These are phyloP conservation scores for Luzula sylvatica DNA, from an alignment of 176 grass and related monocot genomes.

Conservation along the genomic window DNA sequence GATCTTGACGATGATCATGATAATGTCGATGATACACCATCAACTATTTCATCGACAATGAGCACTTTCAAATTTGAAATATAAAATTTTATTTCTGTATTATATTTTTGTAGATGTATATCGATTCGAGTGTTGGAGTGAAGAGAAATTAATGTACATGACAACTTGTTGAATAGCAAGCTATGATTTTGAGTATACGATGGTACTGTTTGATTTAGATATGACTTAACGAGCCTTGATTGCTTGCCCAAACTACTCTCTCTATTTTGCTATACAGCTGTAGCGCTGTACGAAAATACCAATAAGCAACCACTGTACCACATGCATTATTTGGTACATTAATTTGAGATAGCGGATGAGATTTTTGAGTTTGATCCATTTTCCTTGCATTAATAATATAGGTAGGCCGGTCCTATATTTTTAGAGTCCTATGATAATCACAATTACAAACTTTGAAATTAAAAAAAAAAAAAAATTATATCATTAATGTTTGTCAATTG, in stretches of 20 bases:
- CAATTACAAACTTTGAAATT: no score
- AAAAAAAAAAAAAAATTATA: no score
- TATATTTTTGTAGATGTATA: no score
- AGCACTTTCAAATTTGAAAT: no score
- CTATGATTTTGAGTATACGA: slow-evolving; percentile 8
- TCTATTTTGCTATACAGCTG: not conserved
- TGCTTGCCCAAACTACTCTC: slow-evolving; percentile 18
- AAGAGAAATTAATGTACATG: slow-evolving; percentile 6
- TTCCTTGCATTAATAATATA: no score
- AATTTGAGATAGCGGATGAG: no score
- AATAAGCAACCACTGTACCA: slow-evolving; percentile 6
- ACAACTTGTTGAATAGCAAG: slow-evolving; percentile 10
- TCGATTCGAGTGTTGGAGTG: slow-evolving; percentile 1
- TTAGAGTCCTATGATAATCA: no score
- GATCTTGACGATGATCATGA: slow-evolving; percentile 42
- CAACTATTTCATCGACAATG: slow-evolving; percentile 35
- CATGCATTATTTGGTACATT: slow-evolving; percentile 16
- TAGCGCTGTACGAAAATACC: no score
- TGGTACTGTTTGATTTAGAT: not conserved
- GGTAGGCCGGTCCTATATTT: no score
- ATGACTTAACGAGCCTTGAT: slow-evolving; percentile 13
- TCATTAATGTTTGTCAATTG: no score
- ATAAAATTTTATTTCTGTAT: no score
- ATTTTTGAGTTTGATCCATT: no score
- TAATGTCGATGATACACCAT: slow-evolving; percentile 31